Evolutionary conservation across 139 green algal genomes (phyloP), one percentile per base, ranked within the genome.

Genomic region (Tetradesmus lagerheimii): DNA sequence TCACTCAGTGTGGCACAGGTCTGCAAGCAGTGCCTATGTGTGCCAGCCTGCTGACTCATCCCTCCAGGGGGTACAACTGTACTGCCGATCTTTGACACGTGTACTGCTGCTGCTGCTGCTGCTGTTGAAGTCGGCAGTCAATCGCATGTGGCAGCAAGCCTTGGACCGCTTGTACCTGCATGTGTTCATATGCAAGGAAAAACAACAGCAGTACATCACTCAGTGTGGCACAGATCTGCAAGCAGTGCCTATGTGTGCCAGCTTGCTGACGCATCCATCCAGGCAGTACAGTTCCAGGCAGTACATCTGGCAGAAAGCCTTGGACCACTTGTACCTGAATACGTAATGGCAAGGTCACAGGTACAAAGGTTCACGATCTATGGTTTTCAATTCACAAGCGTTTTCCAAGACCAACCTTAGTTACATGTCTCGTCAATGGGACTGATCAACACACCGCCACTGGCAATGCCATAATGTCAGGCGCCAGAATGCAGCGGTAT

Each of bases 81-180:
- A 39, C 35, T 64, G 57, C 57, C 27, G 16, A 34, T 80, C 27
- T n/a, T 50, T n/a, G n/a, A n/a, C n/a, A n/a, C n/a, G n/a, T n/a
- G 45, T 71, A 71, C 57, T 31, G 23, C 57, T 31, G 57, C 57
- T 71, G n/a, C 39, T 84, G 78, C 39, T 84, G 78, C 78, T 84
- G 78, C 78, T 84, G 45, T 82, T 12, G 3, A 80, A 31, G 20
- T 4, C 18, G 14, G 71, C 18, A 29, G 71, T 18, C n/a, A 38
- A 11, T 20, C 25, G 12, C 71, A 43, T 18, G 20, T 75, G n/a
- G 80, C 80, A 86, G 80, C 80, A 77, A n/a, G 80, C 80, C 45
- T 86, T 86, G 29, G 80, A 41, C 80, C 80, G 76, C 23, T 86
- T 86, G 47, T 86, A 86, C n/a, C 80, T 86, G 50, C 71, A 38